Conservation (phyloP, 208 protist species). For the Zelonia costaricensis region DNA sequence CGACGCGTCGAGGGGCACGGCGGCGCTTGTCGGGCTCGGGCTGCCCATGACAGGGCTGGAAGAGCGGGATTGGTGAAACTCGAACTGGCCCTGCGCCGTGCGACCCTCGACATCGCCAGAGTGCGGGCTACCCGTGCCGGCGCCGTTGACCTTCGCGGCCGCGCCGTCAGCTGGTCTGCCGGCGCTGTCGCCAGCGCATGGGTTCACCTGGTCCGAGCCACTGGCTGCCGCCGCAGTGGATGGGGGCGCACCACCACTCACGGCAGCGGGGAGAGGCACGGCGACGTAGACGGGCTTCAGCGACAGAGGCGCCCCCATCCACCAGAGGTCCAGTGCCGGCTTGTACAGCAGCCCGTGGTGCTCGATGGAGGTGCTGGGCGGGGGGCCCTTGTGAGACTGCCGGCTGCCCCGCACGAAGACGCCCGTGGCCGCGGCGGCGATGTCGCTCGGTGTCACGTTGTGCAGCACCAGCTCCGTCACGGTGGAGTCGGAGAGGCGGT, state of each 20-base stretch:
- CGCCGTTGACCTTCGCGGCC: not conserved
- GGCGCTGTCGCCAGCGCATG: no score
- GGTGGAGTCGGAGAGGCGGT: conserved; percentile 47
- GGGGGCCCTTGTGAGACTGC: conserved; percentile 11
- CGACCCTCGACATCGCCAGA: conserved; percentile 2
- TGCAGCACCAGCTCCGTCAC: conserved; percentile 55
- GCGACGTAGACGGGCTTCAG: conserved; percentile 64
- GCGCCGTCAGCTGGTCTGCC: no score
- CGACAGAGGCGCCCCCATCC: conserved; percentile 74
- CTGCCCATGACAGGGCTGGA: conserved; percentile 1
- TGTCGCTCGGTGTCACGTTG: conserved; percentile 46
- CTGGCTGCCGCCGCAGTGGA: no score
- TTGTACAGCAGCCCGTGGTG: conserved; percentile 39
- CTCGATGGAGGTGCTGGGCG: conserved; percentile 19
- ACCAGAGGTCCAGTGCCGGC: conserved; percentile 64
- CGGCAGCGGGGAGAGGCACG: not conserved
- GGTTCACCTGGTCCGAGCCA: no score
- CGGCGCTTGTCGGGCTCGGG: no score
- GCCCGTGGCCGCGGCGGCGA: conserved; percentile 51
- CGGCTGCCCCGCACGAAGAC: conserved; percentile 64
- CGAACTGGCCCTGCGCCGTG: conserved; percentile 27
- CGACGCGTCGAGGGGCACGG: no score
- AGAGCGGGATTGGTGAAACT: conserved; percentile 15
- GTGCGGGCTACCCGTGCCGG: not conserved
- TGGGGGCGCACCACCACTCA: not conserved